Percentiles rank a stretch among this genome's conserved stretches.
phyloP scores from a whole-genome alignment of 805 yeast genomes.

The Wickerhamiella vanderwaltii region DNA sequence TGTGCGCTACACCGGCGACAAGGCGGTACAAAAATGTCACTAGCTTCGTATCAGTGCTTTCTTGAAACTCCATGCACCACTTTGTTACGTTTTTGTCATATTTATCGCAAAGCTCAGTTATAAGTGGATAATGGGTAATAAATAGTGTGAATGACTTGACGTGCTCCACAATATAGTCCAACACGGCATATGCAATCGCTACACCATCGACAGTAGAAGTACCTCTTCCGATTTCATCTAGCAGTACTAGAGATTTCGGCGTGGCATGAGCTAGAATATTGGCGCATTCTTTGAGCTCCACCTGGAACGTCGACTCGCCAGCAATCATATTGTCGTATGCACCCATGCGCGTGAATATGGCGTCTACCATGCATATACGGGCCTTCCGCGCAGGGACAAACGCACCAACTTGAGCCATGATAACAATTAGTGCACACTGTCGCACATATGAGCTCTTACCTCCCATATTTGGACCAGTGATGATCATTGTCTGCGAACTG shows the following conservation, averaged over 20 bases:
- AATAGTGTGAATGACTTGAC: slow-evolving; percentile 50
- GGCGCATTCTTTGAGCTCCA: slow-evolving; percentile 57
- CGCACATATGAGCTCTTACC: slow-evolving; percentile 71
- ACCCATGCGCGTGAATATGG: slow-evolving; percentile 50
- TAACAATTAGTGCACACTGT: slow-evolving; percentile 57
- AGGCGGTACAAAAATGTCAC: slow-evolving; percentile 44
- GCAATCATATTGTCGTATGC: slow-evolving; percentile 64
- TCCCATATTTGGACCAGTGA: slow-evolving; percentile 86
- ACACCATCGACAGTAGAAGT: slow-evolving; percentile 68
- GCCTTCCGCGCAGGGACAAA: slow-evolving; percentile 58
- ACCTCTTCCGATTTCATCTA: slow-evolving; percentile 74
- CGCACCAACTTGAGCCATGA: slow-evolving; percentile 70
- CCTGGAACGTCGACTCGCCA: slow-evolving; percentile 76
- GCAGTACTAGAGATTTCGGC: slow-evolving; percentile 43
- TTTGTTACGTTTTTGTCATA: slow-evolving; percentile 37
- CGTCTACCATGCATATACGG: slow-evolving; percentile 53
- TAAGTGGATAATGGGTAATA: slow-evolving; percentile 72
- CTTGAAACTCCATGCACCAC: slow-evolving; percentile 60
- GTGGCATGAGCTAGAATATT: slow-evolving; percentile 42
- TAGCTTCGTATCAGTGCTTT: slow-evolving; percentile 27
- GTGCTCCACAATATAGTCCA: slow-evolving; percentile 41
- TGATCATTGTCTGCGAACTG: slow-evolving; percentile 44
- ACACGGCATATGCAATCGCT: slow-evolving; percentile 63
- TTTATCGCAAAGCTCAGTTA: slow-evolving; percentile 39
- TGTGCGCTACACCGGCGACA: slow-evolving; percentile 38